Evolutionary conservation across 139 green algal genomes (phyloP).

Genomic region (Closterium sp.): DNA sequence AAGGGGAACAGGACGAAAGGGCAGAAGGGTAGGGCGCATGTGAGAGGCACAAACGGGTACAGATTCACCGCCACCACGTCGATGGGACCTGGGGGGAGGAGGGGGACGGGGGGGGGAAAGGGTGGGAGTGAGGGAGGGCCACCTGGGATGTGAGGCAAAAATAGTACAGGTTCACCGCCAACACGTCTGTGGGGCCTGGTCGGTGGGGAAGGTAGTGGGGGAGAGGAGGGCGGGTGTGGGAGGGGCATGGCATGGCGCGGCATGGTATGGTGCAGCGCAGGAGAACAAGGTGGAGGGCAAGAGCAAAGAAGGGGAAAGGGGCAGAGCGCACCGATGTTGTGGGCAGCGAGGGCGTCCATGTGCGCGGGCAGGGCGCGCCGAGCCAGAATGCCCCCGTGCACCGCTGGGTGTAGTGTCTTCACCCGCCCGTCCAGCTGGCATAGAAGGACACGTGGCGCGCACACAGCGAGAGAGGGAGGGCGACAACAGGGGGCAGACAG

Average conservation of each 20-base stretch:
- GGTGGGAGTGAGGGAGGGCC: no score
- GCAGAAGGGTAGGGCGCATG: constrained; percentile 55
- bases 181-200: background rate
- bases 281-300: background rate
- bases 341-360: constrained; percentile 79
- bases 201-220: no score
- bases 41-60: constrained; percentile 84
- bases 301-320: background rate
- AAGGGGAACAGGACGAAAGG: constrained; percentile 59
- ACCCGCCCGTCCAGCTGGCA: constrained; percentile 75
- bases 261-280: background rate
- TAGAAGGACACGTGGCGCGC: background rate
- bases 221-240: background rate
- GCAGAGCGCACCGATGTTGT: constrained; percentile 70
- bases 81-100: constrained; percentile 62
- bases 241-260: background rate
- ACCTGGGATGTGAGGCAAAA: background rate
- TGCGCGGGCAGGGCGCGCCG: constrained; percentile 75
- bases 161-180: background rate
- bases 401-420: constrained; percentile 96
- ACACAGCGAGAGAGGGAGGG: background rate
- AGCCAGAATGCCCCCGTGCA: constrained; percentile 97
- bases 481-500: background rate
- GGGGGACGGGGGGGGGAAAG: no score
- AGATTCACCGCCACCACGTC: constrained; percentile 97